phyloP scores from a whole-genome alignment of 2,329 filamentous ascomycete species.

The Fusarium odoratissimum region DNA sequence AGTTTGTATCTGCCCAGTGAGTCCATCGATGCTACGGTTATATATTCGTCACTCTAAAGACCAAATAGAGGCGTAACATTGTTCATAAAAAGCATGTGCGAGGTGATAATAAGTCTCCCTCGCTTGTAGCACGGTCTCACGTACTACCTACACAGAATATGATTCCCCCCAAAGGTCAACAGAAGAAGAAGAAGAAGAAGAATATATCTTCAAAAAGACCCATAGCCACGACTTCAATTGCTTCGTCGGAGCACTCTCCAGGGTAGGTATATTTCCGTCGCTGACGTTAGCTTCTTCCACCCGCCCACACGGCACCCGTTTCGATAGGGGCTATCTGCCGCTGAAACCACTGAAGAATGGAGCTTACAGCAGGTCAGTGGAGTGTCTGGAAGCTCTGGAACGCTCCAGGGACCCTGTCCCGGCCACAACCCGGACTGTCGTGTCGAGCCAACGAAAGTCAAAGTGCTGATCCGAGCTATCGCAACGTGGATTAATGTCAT shows the following conservation, averaged over 20 bases:
- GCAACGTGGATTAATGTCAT: constrained; percentile 42
- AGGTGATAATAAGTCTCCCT: background rate
- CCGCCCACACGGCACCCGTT: background rate
- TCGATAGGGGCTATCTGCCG: constrained; percentile 15
- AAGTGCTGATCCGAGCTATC: constrained; percentile 37
- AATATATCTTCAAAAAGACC: background rate
- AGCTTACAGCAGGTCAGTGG: constrained; percentile 4
- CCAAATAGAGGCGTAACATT: background rate
- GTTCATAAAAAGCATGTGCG: background rate
- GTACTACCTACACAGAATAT: background rate
- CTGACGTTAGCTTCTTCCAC: background rate
- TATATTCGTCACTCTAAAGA: background rate
- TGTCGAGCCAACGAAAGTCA: constrained; percentile 29
- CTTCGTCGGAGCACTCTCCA: background rate
- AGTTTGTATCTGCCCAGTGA: background rate
- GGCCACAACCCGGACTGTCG: constrained; percentile 4
- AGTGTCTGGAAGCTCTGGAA: constrained; percentile 3
- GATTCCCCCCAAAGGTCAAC: background rate
- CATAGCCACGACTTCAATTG: background rate
- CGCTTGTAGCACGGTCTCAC: background rate
- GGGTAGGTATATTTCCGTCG: constrained; percentile 4
- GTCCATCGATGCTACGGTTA: background rate
- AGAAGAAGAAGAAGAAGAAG: background rate
- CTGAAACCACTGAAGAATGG: constrained; percentile 9
- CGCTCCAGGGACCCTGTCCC: constrained; percentile 6